Conservation (phyloP, 805 yeast species). For the Yamadazyma akitaensis region DNA sequence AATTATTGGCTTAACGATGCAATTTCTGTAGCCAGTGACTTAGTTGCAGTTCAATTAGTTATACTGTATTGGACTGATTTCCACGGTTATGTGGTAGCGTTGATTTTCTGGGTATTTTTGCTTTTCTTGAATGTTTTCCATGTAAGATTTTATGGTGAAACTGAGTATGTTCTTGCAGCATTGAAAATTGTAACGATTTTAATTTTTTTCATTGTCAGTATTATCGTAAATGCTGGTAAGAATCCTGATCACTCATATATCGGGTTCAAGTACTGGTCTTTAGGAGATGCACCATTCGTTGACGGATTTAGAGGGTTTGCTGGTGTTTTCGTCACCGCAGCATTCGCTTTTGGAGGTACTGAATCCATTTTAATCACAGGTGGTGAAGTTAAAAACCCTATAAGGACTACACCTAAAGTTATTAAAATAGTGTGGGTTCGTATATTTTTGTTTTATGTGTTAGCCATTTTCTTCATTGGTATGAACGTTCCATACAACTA, state of each 20-base stretch:
- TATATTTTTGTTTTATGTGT: conserved; percentile 32
- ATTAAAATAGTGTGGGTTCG: conserved; percentile 31
- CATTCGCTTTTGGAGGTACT: conserved; percentile 51
- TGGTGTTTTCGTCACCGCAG: conserved; percentile 47
- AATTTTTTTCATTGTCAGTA: conserved; percentile 53
- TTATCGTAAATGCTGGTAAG: conserved; percentile 58
- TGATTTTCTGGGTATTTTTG: conserved; percentile 52
- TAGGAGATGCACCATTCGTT: conserved; percentile 53
- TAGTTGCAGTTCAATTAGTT: conserved; percentile 45
- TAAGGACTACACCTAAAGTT: conserved; percentile 27
- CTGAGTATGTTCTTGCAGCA: conserved; percentile 37
- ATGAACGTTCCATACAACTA: conserved; percentile 41
- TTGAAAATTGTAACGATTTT: conserved; percentile 49
- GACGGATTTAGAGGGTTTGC: conserved; percentile 53
- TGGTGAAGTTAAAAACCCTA: conserved; percentile 33
- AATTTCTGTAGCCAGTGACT: conserved; percentile 45
- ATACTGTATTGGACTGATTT: conserved; percentile 47
- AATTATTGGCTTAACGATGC: conserved; percentile 54
- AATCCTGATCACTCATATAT: conserved; percentile 41
- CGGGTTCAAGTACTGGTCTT: conserved; percentile 42
- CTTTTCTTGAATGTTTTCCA: conserved; percentile 38
- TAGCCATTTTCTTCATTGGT: conserved; percentile 40
- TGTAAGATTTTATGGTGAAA: conserved; percentile 41
- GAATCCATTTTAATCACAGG: conserved; percentile 38
- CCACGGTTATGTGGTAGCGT: conserved; percentile 49